Evolutionary conservation across 176 grass and related monocot species (phyloP), one percentile per base, ranked within the genome.

Genomic region (Oryza longistaminata): DNA sequence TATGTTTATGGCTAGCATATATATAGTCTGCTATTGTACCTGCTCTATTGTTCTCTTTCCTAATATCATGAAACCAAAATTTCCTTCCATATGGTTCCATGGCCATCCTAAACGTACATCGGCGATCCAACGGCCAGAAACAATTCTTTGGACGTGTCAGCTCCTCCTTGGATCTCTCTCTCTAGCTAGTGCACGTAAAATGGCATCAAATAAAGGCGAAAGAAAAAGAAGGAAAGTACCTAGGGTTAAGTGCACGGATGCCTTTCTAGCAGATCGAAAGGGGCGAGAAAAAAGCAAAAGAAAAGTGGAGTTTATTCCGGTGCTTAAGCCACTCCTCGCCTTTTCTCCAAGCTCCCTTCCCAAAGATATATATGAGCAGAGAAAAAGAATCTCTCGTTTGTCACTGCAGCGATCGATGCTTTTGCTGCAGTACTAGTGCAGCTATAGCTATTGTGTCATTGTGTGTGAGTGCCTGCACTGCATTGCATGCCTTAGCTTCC

Each of bases 221-320:
- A 17, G 40, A 27, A 43, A 66, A 43, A 11, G 43, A 13, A 46
- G 19, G 16, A 82, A 37, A 52, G 43, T 44, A 22, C 66, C 42
- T 77, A 42, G 80, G 53, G 68, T 77, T 77, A n/a, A 13, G 67
- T 70, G 67, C 74, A 70, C 16, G 22, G 75, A 49, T 66, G 74
- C 53, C 80, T 88, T 78, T 88, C 67, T 55, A 79, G 68, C 81
- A 11, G 87, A 79, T 88, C 74, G 86, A 78, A 73, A 55, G 74
- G 67, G 31, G 22, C 0, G 58, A 83, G 66, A 82, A 53, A 61
- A 61, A 68, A 77, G 58, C 8, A 62, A 50, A 49, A n/a, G 40
- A n/a, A 37, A 11, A 44, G 42, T 4, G 6, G 70, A 21, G 19
- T 81, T 81, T 76, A 17, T 66, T 46, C 21, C 12, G 29, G 73